phyloP scores from a whole-genome alignment of 1,284 basidiomycete genomes.

The Pseudomicrostroma phylloplanum region DNA sequence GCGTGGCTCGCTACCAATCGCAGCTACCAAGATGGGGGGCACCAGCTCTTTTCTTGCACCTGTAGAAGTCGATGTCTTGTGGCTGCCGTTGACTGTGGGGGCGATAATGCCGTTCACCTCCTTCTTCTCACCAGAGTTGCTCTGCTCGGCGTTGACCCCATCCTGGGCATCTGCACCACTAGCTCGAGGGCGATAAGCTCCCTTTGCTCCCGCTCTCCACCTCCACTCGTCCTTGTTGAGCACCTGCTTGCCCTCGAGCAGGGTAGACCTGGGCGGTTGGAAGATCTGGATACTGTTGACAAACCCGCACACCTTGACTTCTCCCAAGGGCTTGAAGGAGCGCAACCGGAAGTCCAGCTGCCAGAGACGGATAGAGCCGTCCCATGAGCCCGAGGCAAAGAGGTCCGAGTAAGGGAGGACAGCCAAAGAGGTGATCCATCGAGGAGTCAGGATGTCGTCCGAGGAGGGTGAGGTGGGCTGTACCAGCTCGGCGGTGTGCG shows the following conservation, averaged over 20 bases:
- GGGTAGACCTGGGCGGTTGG: slow-evolving; percentile 54
- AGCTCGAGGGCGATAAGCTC: no score
- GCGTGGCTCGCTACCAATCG: slow-evolving; percentile 77
- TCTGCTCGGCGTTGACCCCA: neutral
- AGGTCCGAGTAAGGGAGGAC: slow-evolving; percentile 80
- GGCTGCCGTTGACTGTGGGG: neutral
- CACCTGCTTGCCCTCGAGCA: slow-evolving; percentile 3
- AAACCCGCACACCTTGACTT: slow-evolving; percentile 66
- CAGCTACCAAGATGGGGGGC: slow-evolving; percentile 63
- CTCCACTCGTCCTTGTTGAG: slow-evolving; percentile 19
- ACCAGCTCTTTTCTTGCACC: slow-evolving; percentile 3
- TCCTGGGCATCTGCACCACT: neutral
- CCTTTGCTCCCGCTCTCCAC: slow-evolving; percentile 5
- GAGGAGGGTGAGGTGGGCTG: slow-evolving; percentile 54
- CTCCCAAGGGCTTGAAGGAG: slow-evolving; percentile 65
- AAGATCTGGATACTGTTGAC: slow-evolving; percentile 84
- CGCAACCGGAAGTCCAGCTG: slow-evolving; percentile 69
- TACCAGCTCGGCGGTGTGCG: neutral
- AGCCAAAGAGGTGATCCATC: slow-evolving; percentile 83
- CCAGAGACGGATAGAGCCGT: slow-evolving; percentile 82
- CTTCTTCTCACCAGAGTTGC: slow-evolving; percentile 1
- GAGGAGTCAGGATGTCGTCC: slow-evolving; percentile 67
- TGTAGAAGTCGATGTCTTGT: neutral
- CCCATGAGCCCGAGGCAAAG: slow-evolving; percentile 92
- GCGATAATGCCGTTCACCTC: neutral